Percentiles rank a stretch among this genome's conserved stretches.
Conservation (phyloP, 2,329 filamentous ascomycete species). For the Paramyrothecium roridum region DNA sequence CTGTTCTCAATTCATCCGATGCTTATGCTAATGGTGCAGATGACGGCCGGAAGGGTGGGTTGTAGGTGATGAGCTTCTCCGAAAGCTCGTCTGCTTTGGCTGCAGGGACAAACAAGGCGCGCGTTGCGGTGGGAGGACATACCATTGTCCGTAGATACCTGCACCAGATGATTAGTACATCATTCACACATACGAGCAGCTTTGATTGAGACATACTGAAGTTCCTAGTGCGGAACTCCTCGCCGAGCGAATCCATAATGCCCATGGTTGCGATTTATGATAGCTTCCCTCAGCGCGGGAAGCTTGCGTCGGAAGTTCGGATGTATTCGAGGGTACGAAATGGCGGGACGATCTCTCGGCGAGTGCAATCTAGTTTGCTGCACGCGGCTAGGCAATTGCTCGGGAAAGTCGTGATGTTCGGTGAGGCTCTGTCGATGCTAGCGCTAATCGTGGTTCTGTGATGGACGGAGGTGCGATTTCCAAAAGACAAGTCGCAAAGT, state of each 20-base stretch:
- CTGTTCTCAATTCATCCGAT: no score
- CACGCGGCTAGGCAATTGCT: no score
- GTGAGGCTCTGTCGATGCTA: slow-evolving; percentile 1
- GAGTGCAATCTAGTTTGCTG: no score
- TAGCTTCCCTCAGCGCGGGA: not conserved
- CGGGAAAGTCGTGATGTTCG: not conserved
- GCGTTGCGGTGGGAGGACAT: slow-evolving; percentile 28
- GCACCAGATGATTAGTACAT: slow-evolving; percentile 27
- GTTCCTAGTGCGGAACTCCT: slow-evolving; percentile 70
- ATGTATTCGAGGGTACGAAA: slow-evolving; percentile 3
- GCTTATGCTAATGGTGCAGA: no score
- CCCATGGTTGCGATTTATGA: slow-evolving; percentile 1
- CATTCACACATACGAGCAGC: not conserved
- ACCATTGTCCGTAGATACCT: slow-evolving; percentile 79
- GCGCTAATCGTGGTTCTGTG: slow-evolving; percentile 4
- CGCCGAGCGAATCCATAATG: slow-evolving; percentile 50
- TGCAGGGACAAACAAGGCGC: no score
- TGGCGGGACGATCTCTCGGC: not conserved
- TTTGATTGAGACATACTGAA: slow-evolving; percentile 56
- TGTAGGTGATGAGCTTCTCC: no score
- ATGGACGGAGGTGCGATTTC: not conserved
- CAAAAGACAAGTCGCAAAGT: slow-evolving; percentile 15
- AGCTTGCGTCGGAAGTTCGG: not conserved
- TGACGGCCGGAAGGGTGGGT: no score
- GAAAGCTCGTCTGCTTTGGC: no score